Conservation (phyloP, 768 basidiomycete genomes). For the Suillus americanus region DNA sequence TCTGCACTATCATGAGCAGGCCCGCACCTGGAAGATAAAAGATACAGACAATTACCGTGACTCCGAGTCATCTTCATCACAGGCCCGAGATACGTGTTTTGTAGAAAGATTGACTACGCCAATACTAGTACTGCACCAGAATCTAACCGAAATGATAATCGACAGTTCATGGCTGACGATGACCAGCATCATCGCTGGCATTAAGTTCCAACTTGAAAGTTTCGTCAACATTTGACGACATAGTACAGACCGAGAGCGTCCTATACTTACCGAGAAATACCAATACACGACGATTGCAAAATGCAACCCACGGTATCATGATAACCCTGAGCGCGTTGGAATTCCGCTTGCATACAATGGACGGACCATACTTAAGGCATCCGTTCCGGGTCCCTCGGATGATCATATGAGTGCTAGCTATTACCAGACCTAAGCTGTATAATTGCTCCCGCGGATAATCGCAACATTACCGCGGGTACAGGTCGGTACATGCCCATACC, state of each 20-base stretch:
- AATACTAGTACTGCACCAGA: constrained; percentile 47
- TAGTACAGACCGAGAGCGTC: background rate
- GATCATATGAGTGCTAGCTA: background rate
- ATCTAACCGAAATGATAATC: constrained; percentile 55
- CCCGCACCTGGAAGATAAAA: background rate
- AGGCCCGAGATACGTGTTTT: constrained; percentile 38
- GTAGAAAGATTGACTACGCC: constrained; percentile 65
- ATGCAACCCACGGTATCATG: constrained; percentile 56
- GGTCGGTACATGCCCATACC: background rate
- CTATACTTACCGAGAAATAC: constrained; percentile 5
- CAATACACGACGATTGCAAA: constrained; percentile 50
- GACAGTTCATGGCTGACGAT: background rate
- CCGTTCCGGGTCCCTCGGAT: background rate
- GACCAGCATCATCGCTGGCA: constrained; percentile 41
- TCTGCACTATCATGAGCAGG: constrained; percentile 40
- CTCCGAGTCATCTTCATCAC: constrained; percentile 59
- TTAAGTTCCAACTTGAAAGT: constrained; percentile 42
- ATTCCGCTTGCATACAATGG: constrained; percentile 48
- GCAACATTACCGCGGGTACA: background rate
- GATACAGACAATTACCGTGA: constrained; percentile 57
- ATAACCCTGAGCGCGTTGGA: constrained; percentile 44
- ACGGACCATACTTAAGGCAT: constrained; percentile 21
- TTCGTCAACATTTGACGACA: constrained; percentile 43
- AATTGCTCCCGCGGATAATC: background rate
- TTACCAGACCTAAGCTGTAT: constrained; percentile 28